These are phyloP conservation scores for Aquilaria malaccensis DNA, from an alignment of 345 rosid genomes.

Conservation along the genomic window DNA sequence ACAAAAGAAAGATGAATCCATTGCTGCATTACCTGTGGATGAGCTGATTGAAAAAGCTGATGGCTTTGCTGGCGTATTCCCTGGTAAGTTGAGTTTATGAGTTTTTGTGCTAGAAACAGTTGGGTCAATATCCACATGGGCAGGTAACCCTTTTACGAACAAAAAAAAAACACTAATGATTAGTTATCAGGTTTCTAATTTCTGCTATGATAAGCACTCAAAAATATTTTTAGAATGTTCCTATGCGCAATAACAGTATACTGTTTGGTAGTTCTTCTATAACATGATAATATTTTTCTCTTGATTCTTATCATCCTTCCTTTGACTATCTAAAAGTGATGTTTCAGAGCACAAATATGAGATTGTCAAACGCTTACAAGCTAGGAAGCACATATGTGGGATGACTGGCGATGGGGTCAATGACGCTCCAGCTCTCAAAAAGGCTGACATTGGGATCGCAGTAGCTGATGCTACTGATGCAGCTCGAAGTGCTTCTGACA, in stretches of 20 bases:
- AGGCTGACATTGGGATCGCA: slow-evolving; percentile 68
- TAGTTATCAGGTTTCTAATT: too few species aligned
- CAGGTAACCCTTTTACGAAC: too few species aligned
- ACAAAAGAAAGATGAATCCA: slow-evolving; percentile 54
- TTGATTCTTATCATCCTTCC: not conserved
- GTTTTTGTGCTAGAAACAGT: not conserved
- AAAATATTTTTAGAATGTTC: too few species aligned
- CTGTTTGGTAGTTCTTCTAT: not conserved
- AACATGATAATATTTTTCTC: not conserved
- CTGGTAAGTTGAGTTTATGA: slow-evolving; percentile 29
- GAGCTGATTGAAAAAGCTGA: slow-evolving; percentile 58
- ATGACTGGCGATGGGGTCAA: slow-evolving; percentile 64
- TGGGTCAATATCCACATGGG: not conserved
- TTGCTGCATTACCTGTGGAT: slow-evolving; percentile 50
- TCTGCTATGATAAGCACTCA: too few species aligned
- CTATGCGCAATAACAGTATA: not conserved
- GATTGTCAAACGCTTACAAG: slow-evolving; percentile 69
- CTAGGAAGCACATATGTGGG: slow-evolving; percentile 55
- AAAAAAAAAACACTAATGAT: too few species aligned
- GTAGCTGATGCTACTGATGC: slow-evolving; percentile 79
- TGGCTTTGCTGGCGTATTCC: slow-evolving; percentile 68
- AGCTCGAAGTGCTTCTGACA: slow-evolving; percentile 71
- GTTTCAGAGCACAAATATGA: slow-evolving; percentile 57
- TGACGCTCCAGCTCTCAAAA: slow-evolving; percentile 71
- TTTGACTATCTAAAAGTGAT: slow-evolving; percentile 7